These are phyloP conservation scores for Neopestalotiopsis rosae DNA, from an alignment of 2,329 filamentous ascomycete species.

Conservation along the genomic window DNA sequence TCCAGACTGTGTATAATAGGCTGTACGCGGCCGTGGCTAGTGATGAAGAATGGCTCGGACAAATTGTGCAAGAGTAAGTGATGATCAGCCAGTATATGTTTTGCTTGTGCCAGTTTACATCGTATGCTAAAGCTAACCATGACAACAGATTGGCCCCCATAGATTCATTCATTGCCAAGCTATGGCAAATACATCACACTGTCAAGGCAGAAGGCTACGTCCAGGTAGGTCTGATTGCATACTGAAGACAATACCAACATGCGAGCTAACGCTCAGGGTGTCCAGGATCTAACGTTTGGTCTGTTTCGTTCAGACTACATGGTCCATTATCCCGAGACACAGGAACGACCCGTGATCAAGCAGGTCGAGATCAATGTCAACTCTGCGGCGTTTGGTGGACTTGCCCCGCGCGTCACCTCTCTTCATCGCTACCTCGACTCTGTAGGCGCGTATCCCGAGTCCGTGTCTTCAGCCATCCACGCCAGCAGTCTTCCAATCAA, in stretches of 20 bases:
- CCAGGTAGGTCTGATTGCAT: constrained; percentile 58
- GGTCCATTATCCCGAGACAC: constrained; percentile 73
- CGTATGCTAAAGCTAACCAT: constrained; percentile 20
- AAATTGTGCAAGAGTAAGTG: constrained; percentile 84
- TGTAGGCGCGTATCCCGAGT: constrained; percentile 20
- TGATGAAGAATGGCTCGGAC: constrained; percentile 80
- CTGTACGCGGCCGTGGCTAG: constrained; percentile 88
- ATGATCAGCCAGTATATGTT: constrained; percentile 7
- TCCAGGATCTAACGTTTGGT: constrained; percentile 66
- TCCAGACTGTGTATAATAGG: constrained; percentile 87
- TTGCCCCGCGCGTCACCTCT: constrained; percentile 77
- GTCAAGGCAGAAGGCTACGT: constrained; percentile 90
- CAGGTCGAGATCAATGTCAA: constrained; percentile 99
- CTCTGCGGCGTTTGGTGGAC: constrained; percentile 92
- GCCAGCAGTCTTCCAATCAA: constrained; percentile 70
- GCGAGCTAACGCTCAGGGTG: constrained; percentile 15
- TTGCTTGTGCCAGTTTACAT: neutral
- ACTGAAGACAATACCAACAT: constrained; percentile 8
- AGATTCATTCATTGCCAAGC: constrained; percentile 87
- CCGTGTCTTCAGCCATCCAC: constrained; percentile 27
- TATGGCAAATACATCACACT: constrained; percentile 86
- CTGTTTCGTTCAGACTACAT: constrained; percentile 98
- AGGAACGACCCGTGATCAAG: constrained; percentile 70
- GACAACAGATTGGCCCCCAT: constrained; percentile 76
- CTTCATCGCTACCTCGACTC: constrained; percentile 67